Percentiles rank a stretch among this genome's conserved stretches.
phyloP scores from a whole-genome alignment of 1,284 basidiomycete species.

The Spongiforma sp. region DNA sequence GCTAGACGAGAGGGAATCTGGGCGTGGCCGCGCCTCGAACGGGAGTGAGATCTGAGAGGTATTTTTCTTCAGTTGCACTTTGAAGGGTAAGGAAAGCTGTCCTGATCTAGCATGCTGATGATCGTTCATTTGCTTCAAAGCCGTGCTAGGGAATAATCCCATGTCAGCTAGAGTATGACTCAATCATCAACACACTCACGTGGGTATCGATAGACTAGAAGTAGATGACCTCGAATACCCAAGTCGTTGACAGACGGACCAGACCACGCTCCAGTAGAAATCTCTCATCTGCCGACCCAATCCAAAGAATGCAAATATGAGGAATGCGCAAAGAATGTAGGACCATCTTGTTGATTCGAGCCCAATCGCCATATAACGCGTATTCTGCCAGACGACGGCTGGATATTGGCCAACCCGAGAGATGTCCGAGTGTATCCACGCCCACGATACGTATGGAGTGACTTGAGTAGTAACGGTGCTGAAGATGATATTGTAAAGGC shows the following conservation, averaged over 20 bases:
- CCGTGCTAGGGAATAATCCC: too few relatives aligned
- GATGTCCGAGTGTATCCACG: slow-evolving; percentile 42
- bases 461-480: slow-evolving; percentile 27
- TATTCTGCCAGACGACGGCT: slow-evolving; percentile 20
- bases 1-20: too few relatives aligned
- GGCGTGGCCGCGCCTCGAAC: too few relatives aligned
- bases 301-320: slow-evolving; percentile 51
- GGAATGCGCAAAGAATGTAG: slow-evolving; percentile 36
- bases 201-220: not conserved
- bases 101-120: too few relatives aligned
- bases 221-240: slow-evolving; percentile 1
- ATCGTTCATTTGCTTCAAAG: too few relatives aligned
- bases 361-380: not conserved
- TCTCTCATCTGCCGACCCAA: slow-evolving; percentile 44
- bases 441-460: slow-evolving; percentile 43
- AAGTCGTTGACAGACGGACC: slow-evolving; percentile 13
- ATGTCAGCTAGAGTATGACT: too few relatives aligned
- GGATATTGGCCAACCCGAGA: slow-evolving; percentile 36
- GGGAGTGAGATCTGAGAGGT: too few relatives aligned
- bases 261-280: slow-evolving; percentile 34
- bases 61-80: too few relatives aligned
- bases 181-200: slow-evolving; percentile 3
- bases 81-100: too few relatives aligned
- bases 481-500: slow-evolving; percentile 44
- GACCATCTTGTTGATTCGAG: slow-evolving; percentile 38